phyloP scores from a whole-genome alignment of 768 basidiomycete genomes.

The Lepiota subincarnata region DNA sequence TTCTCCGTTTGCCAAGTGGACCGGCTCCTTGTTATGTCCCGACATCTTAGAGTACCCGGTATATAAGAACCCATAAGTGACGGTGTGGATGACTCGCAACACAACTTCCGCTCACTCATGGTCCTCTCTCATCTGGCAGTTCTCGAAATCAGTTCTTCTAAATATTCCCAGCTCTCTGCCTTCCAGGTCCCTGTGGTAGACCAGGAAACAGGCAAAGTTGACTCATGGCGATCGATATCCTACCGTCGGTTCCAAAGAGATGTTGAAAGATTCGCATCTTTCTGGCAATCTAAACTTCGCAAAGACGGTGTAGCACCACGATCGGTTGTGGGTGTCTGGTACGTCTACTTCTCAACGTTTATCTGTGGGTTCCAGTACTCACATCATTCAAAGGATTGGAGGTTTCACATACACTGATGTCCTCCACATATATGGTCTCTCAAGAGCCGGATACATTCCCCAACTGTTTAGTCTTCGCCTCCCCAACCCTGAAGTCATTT shows the following conservation, averaged over 20 bases:
- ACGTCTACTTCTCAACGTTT: slow-evolving; percentile 20
- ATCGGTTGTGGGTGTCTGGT: slow-evolving; percentile 76
- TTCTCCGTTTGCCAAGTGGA: slow-evolving; percentile 2
- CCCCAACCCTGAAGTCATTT: slow-evolving; percentile 65
- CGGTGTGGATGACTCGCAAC: slow-evolving; percentile 8
- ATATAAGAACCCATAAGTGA: neutral
- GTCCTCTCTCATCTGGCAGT: slow-evolving; percentile 57
- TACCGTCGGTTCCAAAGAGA: slow-evolving; percentile 64
- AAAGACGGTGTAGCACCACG: slow-evolving; percentile 41
- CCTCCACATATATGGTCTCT: slow-evolving; percentile 69
- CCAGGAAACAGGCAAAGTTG: slow-evolving; percentile 35
- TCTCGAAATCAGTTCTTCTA: slow-evolving; percentile 50
- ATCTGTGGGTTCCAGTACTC: slow-evolving; percentile 5
- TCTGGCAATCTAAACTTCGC: slow-evolving; percentile 54
- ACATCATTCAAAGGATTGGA: slow-evolving; percentile 47
- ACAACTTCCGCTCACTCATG: slow-evolving; percentile 25
- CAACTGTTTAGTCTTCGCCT: slow-evolving; percentile 75
- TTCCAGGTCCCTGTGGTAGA: slow-evolving; percentile 57
- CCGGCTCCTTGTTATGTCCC: neutral
- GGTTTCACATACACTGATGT: slow-evolving; percentile 71
- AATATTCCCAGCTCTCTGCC: slow-evolving; percentile 44
- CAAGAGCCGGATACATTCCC: slow-evolving; percentile 72
- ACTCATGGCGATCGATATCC: slow-evolving; percentile 57
- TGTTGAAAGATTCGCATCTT: slow-evolving; percentile 59
- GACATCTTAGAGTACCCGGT: neutral